Conservation (phyloP, 495 filamentous ascomycete species). For the Pseudoneurospora amorphoporcata region DNA sequence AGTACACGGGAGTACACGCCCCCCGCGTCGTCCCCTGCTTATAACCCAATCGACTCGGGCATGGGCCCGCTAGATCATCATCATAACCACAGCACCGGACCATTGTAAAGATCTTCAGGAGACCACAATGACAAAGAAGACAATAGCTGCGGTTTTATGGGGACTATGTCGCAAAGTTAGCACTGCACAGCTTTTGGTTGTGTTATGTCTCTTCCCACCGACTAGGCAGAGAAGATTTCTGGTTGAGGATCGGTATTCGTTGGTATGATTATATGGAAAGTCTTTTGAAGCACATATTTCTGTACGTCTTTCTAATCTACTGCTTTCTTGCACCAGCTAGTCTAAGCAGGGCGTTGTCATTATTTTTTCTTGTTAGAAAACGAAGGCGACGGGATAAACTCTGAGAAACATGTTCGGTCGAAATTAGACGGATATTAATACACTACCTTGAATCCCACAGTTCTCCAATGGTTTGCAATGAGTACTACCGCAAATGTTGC, state of each 20-base stretch:
- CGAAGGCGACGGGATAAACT: not conserved
- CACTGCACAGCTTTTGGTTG: not conserved
- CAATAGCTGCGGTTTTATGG: not conserved
- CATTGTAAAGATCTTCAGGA: not conserved
- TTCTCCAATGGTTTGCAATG: not conserved
- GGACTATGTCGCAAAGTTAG: not conserved
- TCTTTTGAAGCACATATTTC: not conserved
- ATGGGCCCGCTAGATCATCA: conserved; percentile 17
- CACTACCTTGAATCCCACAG: not conserved
- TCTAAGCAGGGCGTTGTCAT: not conserved
- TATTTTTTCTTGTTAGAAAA: not conserved
- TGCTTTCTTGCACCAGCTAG: not conserved
- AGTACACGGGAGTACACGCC: not conserved
- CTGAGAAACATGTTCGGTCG: not conserved
- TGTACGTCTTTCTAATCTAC: not conserved
- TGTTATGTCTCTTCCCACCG: not conserved
- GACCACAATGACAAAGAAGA: not conserved
- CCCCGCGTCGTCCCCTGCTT: not conserved
- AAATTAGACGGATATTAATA: not conserved
- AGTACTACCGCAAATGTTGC: not conserved
- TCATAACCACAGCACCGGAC: conserved; percentile 7
- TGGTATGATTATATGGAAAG: not conserved
- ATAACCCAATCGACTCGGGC: conserved; percentile 15
- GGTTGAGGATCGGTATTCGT: not conserved
- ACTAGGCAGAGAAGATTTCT: not conserved